These are phyloP conservation scores for Leucocoprinus leucothites DNA, from an alignment of 768 basidiomycete species.

Conservation along the genomic window DNA sequence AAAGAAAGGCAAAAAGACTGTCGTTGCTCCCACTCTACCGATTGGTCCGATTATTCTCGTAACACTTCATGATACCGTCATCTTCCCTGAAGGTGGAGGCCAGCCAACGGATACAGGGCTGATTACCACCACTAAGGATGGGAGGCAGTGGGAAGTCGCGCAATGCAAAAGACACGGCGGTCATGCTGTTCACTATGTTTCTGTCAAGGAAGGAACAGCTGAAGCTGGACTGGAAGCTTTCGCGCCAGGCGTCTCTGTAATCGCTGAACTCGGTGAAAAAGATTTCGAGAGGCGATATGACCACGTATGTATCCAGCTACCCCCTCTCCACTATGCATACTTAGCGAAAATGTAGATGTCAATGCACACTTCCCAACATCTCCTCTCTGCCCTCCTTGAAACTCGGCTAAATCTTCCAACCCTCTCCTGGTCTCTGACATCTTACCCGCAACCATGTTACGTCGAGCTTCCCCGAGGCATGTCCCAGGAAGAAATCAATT, in stretches of 20 bases:
- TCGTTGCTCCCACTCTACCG: slow-evolving; percentile 40
- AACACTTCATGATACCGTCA: slow-evolving; percentile 69
- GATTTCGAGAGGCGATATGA: slow-evolving; percentile 70
- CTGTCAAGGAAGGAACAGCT: slow-evolving; percentile 33
- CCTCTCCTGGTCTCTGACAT: slow-evolving; percentile 78
- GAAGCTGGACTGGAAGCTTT: slow-evolving; percentile 47
- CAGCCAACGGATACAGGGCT: slow-evolving; percentile 75
- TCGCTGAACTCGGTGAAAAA: slow-evolving; percentile 50
- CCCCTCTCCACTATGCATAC: neutral
- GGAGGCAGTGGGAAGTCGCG: slow-evolving; percentile 53
- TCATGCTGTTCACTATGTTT: slow-evolving; percentile 73
- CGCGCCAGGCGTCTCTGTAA: slow-evolving; percentile 47
- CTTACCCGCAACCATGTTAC: slow-evolving; percentile 67
- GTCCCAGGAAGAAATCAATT: slow-evolving; percentile 55
- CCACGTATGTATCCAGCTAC: slow-evolving; percentile 46
- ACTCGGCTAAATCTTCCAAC: slow-evolving; percentile 60
- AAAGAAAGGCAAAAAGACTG: slow-evolving; percentile 51
- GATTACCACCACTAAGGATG: slow-evolving; percentile 42
- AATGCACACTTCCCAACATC: slow-evolving; percentile 83
- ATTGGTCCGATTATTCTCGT: slow-evolving; percentile 57
- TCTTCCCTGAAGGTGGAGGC: slow-evolving; percentile 83
- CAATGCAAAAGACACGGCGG: slow-evolving; percentile 70
- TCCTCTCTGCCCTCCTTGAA: slow-evolving; percentile 80
- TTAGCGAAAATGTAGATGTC: slow-evolving; percentile 51
- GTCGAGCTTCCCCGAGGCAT: slow-evolving; percentile 73